These are phyloP conservation scores for Suillus clintonianus DNA, from an alignment of 768 basidiomycete genomes.

Conservation along the genomic window DNA sequence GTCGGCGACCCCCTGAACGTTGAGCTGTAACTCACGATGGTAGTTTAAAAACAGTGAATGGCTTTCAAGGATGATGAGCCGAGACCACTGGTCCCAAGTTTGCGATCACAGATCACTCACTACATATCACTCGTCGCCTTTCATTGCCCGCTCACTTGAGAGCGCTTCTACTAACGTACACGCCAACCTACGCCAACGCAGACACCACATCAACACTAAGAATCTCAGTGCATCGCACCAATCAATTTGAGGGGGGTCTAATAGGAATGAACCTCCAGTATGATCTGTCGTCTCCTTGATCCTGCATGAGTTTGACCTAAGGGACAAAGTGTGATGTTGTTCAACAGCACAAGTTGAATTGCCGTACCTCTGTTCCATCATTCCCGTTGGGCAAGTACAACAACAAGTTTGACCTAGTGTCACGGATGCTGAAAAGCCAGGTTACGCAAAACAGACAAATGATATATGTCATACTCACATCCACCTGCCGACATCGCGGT, in stretches of 20 bases:
- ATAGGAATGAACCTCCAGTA: not conserved
- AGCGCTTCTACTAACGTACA: not conserved
- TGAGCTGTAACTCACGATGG: not conserved
- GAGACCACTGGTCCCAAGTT: not conserved
- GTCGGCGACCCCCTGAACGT: too few species aligned
- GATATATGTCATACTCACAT: not conserved
- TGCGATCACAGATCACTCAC: not conserved
- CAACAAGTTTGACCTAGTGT: not conserved
- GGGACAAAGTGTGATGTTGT: not conserved
- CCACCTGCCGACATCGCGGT: not conserved
- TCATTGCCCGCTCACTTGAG: not conserved
- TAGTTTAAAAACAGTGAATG: not conserved
- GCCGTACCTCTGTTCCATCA: not conserved
- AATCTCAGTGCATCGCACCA: not conserved
- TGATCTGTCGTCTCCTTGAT: too few species aligned
- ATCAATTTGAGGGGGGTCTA: not conserved
- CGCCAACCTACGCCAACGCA: not conserved
- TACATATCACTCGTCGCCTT: not conserved
- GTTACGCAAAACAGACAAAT: not conserved
- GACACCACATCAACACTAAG: not conserved
- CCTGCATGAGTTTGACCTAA: not conserved
- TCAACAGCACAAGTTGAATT: not conserved
- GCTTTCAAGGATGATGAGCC: not conserved
- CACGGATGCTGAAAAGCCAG: not conserved
- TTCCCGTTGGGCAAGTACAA: not conserved